Conservation (phyloP, 202 grass and related monocot species). For the Panicum virgatum region DNA sequence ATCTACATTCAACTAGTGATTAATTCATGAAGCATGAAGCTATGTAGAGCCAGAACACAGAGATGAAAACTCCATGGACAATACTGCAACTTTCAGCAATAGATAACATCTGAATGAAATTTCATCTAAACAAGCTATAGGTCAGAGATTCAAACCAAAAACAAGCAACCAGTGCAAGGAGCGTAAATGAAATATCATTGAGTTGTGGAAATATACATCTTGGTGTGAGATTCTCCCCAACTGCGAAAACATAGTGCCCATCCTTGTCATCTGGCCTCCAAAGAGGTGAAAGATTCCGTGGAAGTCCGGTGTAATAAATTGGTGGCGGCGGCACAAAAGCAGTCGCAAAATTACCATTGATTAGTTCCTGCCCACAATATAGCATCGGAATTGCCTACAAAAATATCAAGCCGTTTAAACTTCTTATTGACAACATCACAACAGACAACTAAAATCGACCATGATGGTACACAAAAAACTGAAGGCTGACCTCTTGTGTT, state of each 20-base stretch:
- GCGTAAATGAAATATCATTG: conserved; percentile 22
- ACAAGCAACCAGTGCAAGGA: conserved; percentile 14
- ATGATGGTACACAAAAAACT: not conserved
- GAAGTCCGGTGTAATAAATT: conserved; percentile 62
- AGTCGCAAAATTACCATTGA: conserved; percentile 55
- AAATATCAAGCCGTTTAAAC: conserved; percentile 1
- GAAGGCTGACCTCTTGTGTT: not conserved
- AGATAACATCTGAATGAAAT: not conserved
- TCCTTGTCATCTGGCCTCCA: conserved; percentile 95
- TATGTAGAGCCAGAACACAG: not conserved
- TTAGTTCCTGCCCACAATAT: conserved; percentile 84
- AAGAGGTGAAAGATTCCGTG: conserved; percentile 72
- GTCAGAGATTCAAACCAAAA: conserved; percentile 3
- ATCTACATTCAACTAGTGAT: not conserved
- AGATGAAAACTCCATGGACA: not conserved
- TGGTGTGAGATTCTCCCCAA: conserved; percentile 86
- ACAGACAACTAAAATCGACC: not conserved
- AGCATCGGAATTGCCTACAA: conserved; percentile 77
- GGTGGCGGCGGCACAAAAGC: conserved; percentile 59
- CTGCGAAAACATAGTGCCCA: conserved; percentile 83
- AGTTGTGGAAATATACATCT: conserved; percentile 70
- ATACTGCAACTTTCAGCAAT: conserved; percentile 23
- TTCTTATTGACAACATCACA: conserved; percentile 6
- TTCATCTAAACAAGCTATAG: conserved; percentile 15
- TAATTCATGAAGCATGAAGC: not conserved